phyloP scores from a whole-genome alignment of 345 rosid genomes.

The Luvunga scandens region DNA sequence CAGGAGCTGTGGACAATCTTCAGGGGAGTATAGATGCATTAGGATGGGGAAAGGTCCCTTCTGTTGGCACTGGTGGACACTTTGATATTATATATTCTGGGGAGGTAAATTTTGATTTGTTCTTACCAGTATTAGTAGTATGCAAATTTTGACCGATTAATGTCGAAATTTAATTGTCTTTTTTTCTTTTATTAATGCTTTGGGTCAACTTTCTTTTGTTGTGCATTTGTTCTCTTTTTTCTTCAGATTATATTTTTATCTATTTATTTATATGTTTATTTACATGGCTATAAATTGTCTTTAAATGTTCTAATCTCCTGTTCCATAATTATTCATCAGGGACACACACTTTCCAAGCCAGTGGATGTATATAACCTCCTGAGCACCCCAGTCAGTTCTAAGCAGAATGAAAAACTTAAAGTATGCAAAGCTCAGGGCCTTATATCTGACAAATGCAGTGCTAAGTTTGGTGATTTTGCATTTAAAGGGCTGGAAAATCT shows the following conservation, averaged over 20 bases:
- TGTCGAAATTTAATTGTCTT: background rate
- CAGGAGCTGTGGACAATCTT: slow-evolving; percentile 58
- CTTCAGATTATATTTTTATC: background rate
- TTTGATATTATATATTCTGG: slow-evolving; percentile 64
- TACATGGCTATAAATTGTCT: background rate
- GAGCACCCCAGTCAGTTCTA: slow-evolving; percentile 30
- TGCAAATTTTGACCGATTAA: background rate
- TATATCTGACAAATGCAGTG: slow-evolving; percentile 35
- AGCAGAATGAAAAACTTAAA: slow-evolving; percentile 28
- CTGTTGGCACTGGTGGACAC: slow-evolving; percentile 67
- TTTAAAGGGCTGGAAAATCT: slow-evolving; percentile 32
- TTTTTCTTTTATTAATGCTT: background rate
- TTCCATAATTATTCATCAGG: slow-evolving; percentile 35
- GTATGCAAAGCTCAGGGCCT: slow-evolving; percentile 16
- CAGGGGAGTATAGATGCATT: slow-evolving; percentile 79
- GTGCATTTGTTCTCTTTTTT: background rate
- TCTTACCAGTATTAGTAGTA: slow-evolving; percentile 8
- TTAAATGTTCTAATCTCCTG: slow-evolving; percentile 4
- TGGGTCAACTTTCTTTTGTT: background rate
- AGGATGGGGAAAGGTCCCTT: slow-evolving; percentile 83
- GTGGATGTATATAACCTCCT: slow-evolving; percentile 57
- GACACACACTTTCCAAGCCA: slow-evolving; percentile 41
- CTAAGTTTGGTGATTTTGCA: slow-evolving; percentile 27
- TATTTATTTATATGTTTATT: background rate
- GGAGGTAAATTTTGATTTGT: slow-evolving; percentile 42